Evolutionary conservation across 345 rosid species (phyloP).

Genomic region (Streptanthus diversifolius): DNA sequence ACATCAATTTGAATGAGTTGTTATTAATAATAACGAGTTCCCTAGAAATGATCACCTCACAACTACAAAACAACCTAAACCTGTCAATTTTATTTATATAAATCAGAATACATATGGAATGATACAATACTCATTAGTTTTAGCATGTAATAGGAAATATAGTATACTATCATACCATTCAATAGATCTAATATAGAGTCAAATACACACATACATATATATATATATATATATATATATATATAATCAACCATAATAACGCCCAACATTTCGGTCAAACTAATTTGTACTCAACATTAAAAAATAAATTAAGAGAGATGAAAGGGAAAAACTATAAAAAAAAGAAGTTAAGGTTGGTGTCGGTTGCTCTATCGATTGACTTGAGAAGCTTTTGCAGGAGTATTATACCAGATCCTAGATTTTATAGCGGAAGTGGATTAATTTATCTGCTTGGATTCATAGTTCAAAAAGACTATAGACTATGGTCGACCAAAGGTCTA

Average conservation of each 20-base stretch:
- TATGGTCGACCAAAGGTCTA: not conserved
- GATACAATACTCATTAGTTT: not conserved
- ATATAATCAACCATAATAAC: not conserved
- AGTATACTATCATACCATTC: not conserved
- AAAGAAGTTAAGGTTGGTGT: not conserved
- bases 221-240: too few relatives aligned
- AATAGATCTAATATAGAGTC: not conserved
- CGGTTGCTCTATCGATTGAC: not conserved
- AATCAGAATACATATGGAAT: not conserved
- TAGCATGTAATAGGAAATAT: not conserved
- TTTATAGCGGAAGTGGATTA: not conserved
- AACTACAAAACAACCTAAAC: not conserved
- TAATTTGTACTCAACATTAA: not conserved
- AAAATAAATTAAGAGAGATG: not conserved
- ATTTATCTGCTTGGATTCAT: not conserved
- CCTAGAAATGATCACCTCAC: conserved; percentile 4
- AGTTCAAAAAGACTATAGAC: not conserved
- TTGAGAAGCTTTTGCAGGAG: not conserved
- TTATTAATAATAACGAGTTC: not conserved
- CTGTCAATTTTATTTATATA: not conserved
- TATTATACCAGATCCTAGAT: not conserved
- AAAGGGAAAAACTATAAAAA: not conserved
- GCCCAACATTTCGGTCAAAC: not conserved
- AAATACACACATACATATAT: too few relatives aligned
- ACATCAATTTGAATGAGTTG: not conserved